Base-by-base conservation (phyloP, 169 alveolate genomes). In the Eimeria brunetti region DNA sequence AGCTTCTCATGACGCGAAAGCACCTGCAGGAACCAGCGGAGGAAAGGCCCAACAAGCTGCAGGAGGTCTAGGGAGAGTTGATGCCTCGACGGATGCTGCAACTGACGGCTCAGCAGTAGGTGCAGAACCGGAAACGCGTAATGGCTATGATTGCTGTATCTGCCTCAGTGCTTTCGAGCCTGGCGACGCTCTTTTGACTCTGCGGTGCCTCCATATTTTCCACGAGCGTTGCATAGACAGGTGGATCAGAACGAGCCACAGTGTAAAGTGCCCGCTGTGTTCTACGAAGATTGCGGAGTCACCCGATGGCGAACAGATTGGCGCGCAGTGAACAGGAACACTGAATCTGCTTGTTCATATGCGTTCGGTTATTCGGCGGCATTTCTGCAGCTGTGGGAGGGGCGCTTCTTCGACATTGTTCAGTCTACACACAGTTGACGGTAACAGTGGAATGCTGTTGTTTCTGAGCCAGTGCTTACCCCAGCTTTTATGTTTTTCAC, bases 151-250 rank as follows among this genome's bases (percentile, higher is more conserved):
- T 12, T 85, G 92, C 62, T 85, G 92, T 30, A 85, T 85, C 62
- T 85, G 92, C 71, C 36, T 85, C 62, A 85, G 92, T 30, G 49
- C 81, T 30, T 85, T 85, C 41, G 80, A 85, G 49, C 30, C 60
- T 9, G 92, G 92, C 92, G 92, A 85, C 24, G 62, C 64, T n/a
- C 76, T 85, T 44, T 58, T 85, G 27, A 85, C 92, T 5, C 60
- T 85, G 92, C 60, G 92, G 80, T 85, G 92, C 80, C 62, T 85
- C 9, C 92, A 85, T 60, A 85, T 85, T 27, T 85, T 85, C 60
- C 92, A 85, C 60, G 92, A 51, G 38, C 75, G 49, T 22, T 85
- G 92, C 51, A 58, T 85, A 38, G 92, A 85, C 20, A 85, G 92
- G 62, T 85, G 92, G 92, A 85, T 85, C 92, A 56, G 38, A 49